Base-by-base conservation (phyloP, 2,329 filamentous ascomycete species). In the Xenosphaeropsis pyriputrescens region DNA sequence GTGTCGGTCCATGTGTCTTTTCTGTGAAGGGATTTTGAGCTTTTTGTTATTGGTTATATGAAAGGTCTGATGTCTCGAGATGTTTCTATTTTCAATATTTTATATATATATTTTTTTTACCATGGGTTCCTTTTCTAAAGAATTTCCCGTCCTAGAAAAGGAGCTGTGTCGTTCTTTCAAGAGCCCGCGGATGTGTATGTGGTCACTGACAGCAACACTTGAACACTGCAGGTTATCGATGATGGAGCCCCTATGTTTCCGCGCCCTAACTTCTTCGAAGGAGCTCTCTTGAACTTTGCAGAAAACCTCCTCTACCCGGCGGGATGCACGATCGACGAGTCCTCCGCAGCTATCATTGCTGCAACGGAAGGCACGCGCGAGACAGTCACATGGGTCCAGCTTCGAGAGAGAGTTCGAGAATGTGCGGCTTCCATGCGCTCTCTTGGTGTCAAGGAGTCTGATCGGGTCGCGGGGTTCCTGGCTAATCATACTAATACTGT, bases 221-320 rank as follows among this genome's bases (percentile, higher is more conserved):
- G 22, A 26, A 9, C 8, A 6, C 35, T 18, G 13, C 50, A 88
- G 78, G 79, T 85, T 32, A 63, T 94, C 14, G 72, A 81, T 17
- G 55, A 69, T 31, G 59, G 72, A 39, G 70, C 75, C 5, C 66
- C 73, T 34, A 82, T 96, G 70, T 96, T 86, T 50, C 89, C 89
- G 17, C 77, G 85, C 17, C 88, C 89, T 6, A 65, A 77, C 42
- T 96, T 94, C 65, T 96, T 95, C 57, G 58, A 75, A 40, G 79
- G 79, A 8, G 72, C 83, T 12, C 75, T 67, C 41, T 67, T 96
- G 46, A 98, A 96, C 58, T 96, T 95, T 55, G 88, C 89, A 18
- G 85, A 96, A 62, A 98, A 98, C 56, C 67, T 96, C 38, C 74
- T 98, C 3, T 95, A 79, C 56, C 89, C 89, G 3, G 66, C 65